Evolutionary conservation across 805 yeast genomes (phyloP), one percentile per base, ranked within the genome.

Genomic region (Barnettozyma californica): DNA sequence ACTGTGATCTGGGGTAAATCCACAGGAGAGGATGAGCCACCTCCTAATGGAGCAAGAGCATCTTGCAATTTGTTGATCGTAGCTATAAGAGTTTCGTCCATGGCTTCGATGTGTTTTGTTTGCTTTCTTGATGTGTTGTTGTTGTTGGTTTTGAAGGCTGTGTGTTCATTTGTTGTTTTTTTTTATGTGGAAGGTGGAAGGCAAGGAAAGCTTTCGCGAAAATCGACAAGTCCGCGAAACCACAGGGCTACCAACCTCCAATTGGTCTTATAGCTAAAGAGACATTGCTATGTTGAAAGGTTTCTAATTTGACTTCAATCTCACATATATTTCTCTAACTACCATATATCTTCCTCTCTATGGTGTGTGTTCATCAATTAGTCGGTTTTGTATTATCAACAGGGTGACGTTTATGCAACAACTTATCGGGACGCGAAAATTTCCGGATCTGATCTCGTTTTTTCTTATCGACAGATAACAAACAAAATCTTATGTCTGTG

Each of bases 1-100:
- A 88, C 96, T n/a, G 96, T 88, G 62, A 89, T 89, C 67, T 89
- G 96, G 14, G 96, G 96, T 56, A 89, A 75, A 67, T 89, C 96
- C 46, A 89, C 90, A 9, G 95, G 92, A 19, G 91, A 84, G 14
- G 78, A 61, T 18, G 88, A 76, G 20, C 90, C 88, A 11, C 87
- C 87, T 23, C 95, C 96, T 38, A 88, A 71, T 4, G 95, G 90
- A 23, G 96, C 92, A 63, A 87, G 76, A 2, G 95, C 96, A 63
- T 87, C 95, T 70, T 87, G 88, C 46, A 84, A 74, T 65, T 84
- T 83, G 71, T 86, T 86, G 67, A 86, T 87, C 25, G 89, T 82
- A 55, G 80, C 76, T 59, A 86, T 86, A 56, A 86, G 76, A 23
- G 81, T 68, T 67, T 84, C 88, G 68, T 86, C 94, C 94, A 86